phyloP scores from a whole-genome alignment of 1,284 basidiomycete species.

The Bjerkandera adusta region DNA sequence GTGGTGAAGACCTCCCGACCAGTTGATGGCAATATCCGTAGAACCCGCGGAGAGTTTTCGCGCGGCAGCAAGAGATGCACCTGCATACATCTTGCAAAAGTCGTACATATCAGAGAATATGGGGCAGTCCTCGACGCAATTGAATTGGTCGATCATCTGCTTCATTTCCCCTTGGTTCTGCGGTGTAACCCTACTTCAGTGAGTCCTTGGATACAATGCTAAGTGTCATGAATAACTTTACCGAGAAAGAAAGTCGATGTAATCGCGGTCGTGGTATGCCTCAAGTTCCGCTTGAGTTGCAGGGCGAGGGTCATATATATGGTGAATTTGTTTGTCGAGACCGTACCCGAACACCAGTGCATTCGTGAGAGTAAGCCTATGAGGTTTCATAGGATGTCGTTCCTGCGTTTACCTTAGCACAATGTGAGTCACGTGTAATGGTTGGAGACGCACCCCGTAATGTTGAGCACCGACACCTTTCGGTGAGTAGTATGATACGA shows the following conservation, averaged over 20 bases:
- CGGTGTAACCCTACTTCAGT: conserved; percentile 68
- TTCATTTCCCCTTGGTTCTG: conserved; percentile 75
- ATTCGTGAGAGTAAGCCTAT: conserved; percentile 92
- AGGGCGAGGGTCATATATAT: conserved; percentile 85
- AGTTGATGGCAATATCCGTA: conserved; percentile 96
- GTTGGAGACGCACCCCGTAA: conserved; percentile 73
- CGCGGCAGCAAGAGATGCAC: conserved; percentile 88
- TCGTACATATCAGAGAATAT: conserved; percentile 92
- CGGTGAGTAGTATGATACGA: conserved; percentile 95
- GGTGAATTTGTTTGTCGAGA: conserved; percentile 92
- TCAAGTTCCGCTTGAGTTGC: conserved; percentile 91
- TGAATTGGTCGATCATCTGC: conserved; percentile 77
- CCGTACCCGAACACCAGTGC: conserved; percentile 96
- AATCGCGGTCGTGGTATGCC: conserved; percentile 91
- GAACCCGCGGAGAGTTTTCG: conserved; percentile 81
- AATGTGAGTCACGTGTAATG: background rate
- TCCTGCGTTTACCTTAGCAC: conserved; percentile 51
- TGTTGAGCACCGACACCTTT: conserved; percentile 94
- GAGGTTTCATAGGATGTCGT: conserved; percentile 98
- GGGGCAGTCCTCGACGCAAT: conserved; percentile 93
- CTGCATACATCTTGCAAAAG: conserved; percentile 91
- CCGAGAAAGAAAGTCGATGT: conserved; percentile 93
- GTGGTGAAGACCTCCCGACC: conserved; percentile 95
- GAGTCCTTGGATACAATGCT: background rate
- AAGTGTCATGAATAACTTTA: conserved; percentile 32